These are phyloP conservation scores for Teratosphaeria gauchensis DNA, from an alignment of 2,329 filamentous ascomycete genomes.

Conservation along the genomic window DNA sequence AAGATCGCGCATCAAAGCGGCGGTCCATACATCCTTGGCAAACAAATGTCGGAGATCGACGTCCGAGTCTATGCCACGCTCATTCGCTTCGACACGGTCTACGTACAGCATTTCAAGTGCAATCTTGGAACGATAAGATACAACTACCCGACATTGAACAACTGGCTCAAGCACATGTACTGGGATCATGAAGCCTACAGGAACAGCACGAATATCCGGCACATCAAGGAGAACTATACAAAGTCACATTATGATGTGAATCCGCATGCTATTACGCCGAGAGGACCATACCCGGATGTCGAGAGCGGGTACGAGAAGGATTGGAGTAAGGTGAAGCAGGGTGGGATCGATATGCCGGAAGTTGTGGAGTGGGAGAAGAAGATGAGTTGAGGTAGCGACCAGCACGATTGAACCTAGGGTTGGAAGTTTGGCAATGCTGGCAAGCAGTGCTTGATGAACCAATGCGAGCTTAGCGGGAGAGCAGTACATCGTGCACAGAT, in stretches of 20 bases:
- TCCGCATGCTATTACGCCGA: slow-evolving; percentile 51
- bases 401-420: no score
- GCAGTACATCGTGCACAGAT: not conserved
- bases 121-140: slow-evolving; percentile 50
- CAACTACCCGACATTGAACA: slow-evolving; percentile 50
- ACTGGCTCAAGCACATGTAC: slow-evolving; percentile 52
- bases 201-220: slow-evolving; percentile 53
- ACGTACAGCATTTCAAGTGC: slow-evolving; percentile 59
- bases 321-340: slow-evolving; percentile 39
- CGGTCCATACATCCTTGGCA: slow-evolving; percentile 49
- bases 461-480: no score
- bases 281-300: slow-evolving; percentile 51
- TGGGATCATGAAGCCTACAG: slow-evolving; percentile 46
- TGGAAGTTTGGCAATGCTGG: no score
- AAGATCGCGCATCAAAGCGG: slow-evolving; percentile 35
- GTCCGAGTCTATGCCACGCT: slow-evolving; percentile 48
- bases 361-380: slow-evolving; percentile 25
- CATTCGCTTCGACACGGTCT: slow-evolving; percentile 51
- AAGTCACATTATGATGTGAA: slow-evolving; percentile 53
- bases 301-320: slow-evolving; percentile 44
- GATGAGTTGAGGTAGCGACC: slow-evolving; percentile 2
- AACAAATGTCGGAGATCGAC: slow-evolving; percentile 50
- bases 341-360: slow-evolving; percentile 37
- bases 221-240: slow-evolving; percentile 60
- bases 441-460: no score